Conservation (phyloP, 176 grass and related monocot genomes). For the Avena insularis region DNA sequence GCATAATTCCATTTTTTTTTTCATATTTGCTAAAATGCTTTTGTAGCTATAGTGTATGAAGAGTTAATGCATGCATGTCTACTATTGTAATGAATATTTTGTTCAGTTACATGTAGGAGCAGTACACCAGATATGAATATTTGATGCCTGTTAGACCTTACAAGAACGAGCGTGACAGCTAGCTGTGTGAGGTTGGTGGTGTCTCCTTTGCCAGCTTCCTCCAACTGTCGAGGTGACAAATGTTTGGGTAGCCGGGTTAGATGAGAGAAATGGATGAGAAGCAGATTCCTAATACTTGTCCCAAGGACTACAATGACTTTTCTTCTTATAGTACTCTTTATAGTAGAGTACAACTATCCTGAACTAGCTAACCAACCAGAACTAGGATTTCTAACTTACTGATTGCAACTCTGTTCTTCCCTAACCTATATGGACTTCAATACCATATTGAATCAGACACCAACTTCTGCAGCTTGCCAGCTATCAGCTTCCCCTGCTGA, state of each 20-base stretch:
- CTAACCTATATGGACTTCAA: background rate
- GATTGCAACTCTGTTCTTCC: background rate
- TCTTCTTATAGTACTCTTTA: background rate
- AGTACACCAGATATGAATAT: background rate
- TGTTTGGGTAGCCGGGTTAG: constrained; percentile 5
- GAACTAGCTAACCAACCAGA: background rate
- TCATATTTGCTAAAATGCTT: constrained; percentile 15
- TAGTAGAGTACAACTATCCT: background rate
- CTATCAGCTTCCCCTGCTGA: background rate
- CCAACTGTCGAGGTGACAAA: background rate
- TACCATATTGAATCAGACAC: background rate
- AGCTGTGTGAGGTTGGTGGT: background rate
- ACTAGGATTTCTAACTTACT: background rate
- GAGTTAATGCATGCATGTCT: background rate
- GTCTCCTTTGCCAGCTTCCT: background rate
- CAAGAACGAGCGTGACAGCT: background rate
- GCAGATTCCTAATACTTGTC: background rate
- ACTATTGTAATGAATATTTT: constrained; percentile 31
- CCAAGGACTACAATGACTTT: background rate
- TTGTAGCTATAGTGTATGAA: background rate
- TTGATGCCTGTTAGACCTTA: constrained; percentile 24
- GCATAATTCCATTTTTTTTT: constrained; percentile 25
- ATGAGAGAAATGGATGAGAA: background rate
- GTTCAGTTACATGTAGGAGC: constrained; percentile 10
- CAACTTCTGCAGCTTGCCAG: background rate